Evolutionary conservation across 768 basidiomycete species (phyloP).

Genomic region (Termitomyces sp.): DNA sequence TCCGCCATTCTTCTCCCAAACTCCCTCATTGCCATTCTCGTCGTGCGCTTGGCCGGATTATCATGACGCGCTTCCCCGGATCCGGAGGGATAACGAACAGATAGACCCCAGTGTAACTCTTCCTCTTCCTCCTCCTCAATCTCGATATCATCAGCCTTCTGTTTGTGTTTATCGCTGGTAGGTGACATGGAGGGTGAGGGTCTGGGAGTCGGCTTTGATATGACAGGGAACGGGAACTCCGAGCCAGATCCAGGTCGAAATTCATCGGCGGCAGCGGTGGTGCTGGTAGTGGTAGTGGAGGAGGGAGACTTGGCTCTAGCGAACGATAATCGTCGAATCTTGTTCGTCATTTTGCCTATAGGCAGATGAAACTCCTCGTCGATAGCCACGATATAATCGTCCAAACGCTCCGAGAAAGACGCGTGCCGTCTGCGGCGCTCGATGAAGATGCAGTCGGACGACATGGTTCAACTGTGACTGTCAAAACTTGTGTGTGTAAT

Average conservation of each 20-base stretch:
- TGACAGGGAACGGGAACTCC: neutral
- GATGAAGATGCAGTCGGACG: neutral
- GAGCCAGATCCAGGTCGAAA: neutral
- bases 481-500: no score
- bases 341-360: neutral
- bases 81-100: constrained; percentile 12
- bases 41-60: neutral
- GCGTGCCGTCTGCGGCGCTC: neutral
- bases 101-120: neutral
- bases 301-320: neutral
- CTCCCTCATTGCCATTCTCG: constrained; percentile 13
- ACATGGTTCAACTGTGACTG: neutral
- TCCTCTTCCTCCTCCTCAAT: neutral
- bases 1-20: no score
- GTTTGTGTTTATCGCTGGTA: no score
- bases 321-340: neutral
- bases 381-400: constrained; percentile 3
- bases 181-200: no score
- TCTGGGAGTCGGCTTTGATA: neutral
- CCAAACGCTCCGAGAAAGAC: constrained; percentile 1
- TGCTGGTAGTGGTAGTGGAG: neutral
- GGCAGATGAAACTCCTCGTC: constrained; percentile 4
- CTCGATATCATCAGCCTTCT: neutral
- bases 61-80: neutral
- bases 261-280: neutral